Evolutionary conservation across 768 basidiomycete species (phyloP).

Genomic region (Lentinus brumalis): DNA sequence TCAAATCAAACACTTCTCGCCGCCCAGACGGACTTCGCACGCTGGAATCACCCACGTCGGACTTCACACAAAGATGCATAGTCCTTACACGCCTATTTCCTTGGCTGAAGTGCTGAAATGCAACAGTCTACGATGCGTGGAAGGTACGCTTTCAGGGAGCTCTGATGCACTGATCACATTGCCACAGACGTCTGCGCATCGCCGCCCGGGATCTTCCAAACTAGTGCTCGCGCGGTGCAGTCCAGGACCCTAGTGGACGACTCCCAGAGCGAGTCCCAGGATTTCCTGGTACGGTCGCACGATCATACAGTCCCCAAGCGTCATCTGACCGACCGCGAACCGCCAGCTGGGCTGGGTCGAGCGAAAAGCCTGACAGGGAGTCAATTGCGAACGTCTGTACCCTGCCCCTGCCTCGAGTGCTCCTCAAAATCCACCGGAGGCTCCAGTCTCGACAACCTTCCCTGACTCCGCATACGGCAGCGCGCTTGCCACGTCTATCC

Average conservation of each 20-base stretch:
- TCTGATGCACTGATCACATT: too few relatives aligned
- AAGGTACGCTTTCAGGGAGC: too few relatives aligned
- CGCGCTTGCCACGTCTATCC: background rate
- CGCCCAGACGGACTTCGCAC: too few relatives aligned
- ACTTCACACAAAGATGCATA: too few relatives aligned
- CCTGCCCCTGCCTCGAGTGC: background rate
- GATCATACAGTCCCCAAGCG: background rate
- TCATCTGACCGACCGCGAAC: background rate
- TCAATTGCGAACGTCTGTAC: background rate
- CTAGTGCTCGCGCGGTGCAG: background rate
- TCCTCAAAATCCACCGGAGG: background rate
- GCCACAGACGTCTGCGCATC: too few relatives aligned
- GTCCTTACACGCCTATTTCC: too few relatives aligned
- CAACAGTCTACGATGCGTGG: too few relatives aligned
- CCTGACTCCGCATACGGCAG: constrained; percentile 8
- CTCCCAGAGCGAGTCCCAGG: background rate
- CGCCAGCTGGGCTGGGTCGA: background rate
- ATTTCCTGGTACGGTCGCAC: background rate
- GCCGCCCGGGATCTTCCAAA: too few relatives aligned
- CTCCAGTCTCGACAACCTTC: background rate
- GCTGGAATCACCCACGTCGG: too few relatives aligned
- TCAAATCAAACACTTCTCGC: too few relatives aligned
- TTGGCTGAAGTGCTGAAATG: too few relatives aligned
- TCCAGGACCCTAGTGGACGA: background rate
- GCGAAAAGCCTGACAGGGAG: background rate